Evolutionary conservation across 805 yeast genomes (phyloP), one percentile per base, ranked within the genome.

Genomic region (Lachancea waltii): DNA sequence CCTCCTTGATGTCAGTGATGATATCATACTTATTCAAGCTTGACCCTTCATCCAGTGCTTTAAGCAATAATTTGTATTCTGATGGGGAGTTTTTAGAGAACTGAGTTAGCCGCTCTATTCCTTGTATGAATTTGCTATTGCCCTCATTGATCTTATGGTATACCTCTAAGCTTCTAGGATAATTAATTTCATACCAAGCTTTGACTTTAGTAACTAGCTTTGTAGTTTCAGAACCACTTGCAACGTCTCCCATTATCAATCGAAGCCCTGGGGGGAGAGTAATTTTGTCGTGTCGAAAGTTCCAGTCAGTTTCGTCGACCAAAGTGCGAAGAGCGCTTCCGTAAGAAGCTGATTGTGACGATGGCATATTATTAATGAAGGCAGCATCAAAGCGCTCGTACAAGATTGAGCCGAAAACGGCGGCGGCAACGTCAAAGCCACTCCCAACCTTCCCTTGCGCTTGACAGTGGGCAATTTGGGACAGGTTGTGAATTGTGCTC

Each of bases 391-490:
- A 92, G 43, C 98, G 68, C 30, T 75, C 70, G 60, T 92, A 92
- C 5, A 79, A 70, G 32, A 89, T 81, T 0, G 95, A 83, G 1
- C 98, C 98, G 60, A 72, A 90, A 0, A 85, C 81, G 0, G 98
- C 98, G 18, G 97, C 81, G 0, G 95, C 97, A 29, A 92, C 95
- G 56, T 92, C 98, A 60, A 92, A 92, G 0, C 98, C 98, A 3
- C 96, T 86, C 0, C 98, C 98, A 18, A 92, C 79, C 60, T 92
- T 92, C 22, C 85, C 85, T 59, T 92, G 98, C 3, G 98, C 97
- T 41, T 76, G 72, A 58, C 96, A 89, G 59, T 92, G 98, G 0
- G 95, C 81, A 7, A 85, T 67, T 58, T 92, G 98, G 0, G 96
- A 76, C 19, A 86, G 61, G 51, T 86, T 90, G 58, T 92, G 97